These are phyloP conservation scores for Pythium guiyangense DNA, from an alignment of 352 stramenopile species.

Conservation along the genomic window DNA sequence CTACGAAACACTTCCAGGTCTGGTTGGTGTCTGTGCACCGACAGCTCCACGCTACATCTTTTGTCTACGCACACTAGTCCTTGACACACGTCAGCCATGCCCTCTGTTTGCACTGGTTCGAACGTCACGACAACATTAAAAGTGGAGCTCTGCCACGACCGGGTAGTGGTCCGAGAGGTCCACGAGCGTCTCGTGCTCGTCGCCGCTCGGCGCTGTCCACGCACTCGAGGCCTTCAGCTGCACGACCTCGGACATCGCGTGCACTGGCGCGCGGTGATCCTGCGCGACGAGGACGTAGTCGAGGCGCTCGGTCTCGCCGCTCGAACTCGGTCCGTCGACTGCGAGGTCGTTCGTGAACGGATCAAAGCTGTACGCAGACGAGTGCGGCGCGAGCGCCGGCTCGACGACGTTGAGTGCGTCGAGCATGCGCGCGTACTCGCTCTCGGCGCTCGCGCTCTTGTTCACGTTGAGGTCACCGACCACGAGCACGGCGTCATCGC, in stretches of 20 bases:
- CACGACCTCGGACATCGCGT: conserved; percentile 31
- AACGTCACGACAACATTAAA: too few species aligned
- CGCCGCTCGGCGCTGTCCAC: conserved; percentile 18
- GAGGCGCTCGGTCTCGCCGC: conserved; percentile 46
- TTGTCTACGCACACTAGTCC: too few species aligned
- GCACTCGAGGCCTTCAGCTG: conserved; percentile 47
- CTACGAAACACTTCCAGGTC: too few species aligned
- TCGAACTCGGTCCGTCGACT: conserved; percentile 52
- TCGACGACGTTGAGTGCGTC: conserved; percentile 30
- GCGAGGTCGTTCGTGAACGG: conserved; percentile 51
- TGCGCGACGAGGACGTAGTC: conserved; percentile 55
- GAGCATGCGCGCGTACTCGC: conserved; percentile 54
- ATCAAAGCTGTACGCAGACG: conserved; percentile 56
- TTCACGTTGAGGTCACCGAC: conserved; percentile 67
- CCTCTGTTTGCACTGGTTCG: too few species aligned
- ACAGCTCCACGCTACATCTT: too few species aligned
- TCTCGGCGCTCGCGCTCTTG: conserved; percentile 13
- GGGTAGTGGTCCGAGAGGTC: conserved; percentile 74
- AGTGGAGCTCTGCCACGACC: conserved; percentile 49
- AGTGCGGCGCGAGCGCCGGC: conserved; percentile 22
- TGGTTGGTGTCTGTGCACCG: too few species aligned
- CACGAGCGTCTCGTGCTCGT: conserved; percentile 26
- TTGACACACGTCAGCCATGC: too few species aligned
- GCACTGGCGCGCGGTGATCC: conserved; percentile 26
- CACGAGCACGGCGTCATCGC: conserved; percentile 44